Base-by-base conservation (phyloP, 1,284 basidiomycete genomes). In the Naganishia albida region DNA sequence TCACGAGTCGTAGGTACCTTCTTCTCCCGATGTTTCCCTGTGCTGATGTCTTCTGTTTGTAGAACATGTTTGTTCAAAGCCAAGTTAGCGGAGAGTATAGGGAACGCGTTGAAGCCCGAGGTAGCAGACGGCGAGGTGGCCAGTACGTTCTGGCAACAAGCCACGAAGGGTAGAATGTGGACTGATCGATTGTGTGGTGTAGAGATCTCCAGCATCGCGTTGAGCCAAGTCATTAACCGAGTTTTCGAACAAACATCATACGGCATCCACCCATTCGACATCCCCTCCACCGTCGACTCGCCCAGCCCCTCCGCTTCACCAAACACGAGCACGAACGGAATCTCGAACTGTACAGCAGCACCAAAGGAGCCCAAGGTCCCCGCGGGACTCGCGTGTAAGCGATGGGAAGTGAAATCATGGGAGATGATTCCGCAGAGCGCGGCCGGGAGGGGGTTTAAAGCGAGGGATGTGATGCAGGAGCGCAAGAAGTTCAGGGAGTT, bases 331-430 rank as follows among this genome's bases (percentile, higher is more conserved):
- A 43, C 57, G 8, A 55, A 28, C 15, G 46, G 48, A 20, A 48
- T 20, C 20, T n/a, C 56, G n/a, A 34, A 4, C 34, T 10, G 34
- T 34, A 34, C 30, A n/a, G 2, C 20, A 18, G 48, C 39, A 26
- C 38, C 25, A 10, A 34, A 42, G 7, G 40, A 23, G 13, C 20
- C 54, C 64, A 62, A 68, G 53, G 53, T 68, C 23, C 52, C 67
- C 13, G 28, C 57, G 2, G 48, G 38, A 4, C 42, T 68, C 25
- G 52, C 51, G 20, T 34, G 65, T 8, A 43, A 30, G 12, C 44
- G 67, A 8, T 68, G 67, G 67, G 67, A 68, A 46, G 64, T 63
- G 18, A 57, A 46, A 10, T 52, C 63, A 1, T 15, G 65, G 40
- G 53, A 46, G 16, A 30, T 65, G 25, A 50, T 68, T 20, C 67